Evolutionary conservation across 2,329 filamentous ascomycete genomes (phyloP).

Genomic region (Grosmannia clavigera): DNA sequence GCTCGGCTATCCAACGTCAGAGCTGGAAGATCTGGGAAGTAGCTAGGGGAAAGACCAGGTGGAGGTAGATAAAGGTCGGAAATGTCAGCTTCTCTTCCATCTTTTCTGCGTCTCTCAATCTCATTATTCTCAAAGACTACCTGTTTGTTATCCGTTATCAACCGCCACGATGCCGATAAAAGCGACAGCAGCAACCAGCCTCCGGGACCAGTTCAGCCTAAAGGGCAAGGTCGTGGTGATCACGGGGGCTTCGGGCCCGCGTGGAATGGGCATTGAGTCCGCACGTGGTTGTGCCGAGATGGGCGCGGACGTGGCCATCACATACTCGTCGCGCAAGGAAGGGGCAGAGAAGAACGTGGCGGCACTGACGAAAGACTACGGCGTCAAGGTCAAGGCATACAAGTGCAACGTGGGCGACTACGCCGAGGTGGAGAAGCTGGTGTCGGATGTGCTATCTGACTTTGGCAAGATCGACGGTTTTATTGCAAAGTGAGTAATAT

Average conservation of each 20-base stretch:
- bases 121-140: background rate
- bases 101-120: too few relatives aligned
- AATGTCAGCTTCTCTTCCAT: background rate
- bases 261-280: slow-evolving; percentile 58
- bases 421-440: slow-evolving; percentile 36
- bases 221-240: slow-evolving; percentile 63
- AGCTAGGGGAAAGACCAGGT: background rate
- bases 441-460: slow-evolving; percentile 44
- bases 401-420: slow-evolving; percentile 46
- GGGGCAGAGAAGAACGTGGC: slow-evolving; percentile 54
- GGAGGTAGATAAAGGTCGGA: too few relatives aligned
- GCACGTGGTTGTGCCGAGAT: slow-evolving; percentile 59
- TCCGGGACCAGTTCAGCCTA: slow-evolving; percentile 57
- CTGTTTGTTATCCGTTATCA: background rate
- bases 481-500: slow-evolving; percentile 57
- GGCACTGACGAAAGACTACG: slow-evolving; percentile 52
- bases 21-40: background rate
- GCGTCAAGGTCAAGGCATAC: slow-evolving; percentile 53
- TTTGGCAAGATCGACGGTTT: slow-evolving; percentile 69
- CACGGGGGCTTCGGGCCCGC: slow-evolving; percentile 56
- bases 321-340: slow-evolving; percentile 58
- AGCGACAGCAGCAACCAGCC: slow-evolving; percentile 42
- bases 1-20: background rate
- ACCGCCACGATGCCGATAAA: slow-evolving; percentile 35
- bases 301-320: slow-evolving; percentile 58